These are phyloP conservation scores for Neurospora intermedia DNA, from an alignment of 495 filamentous ascomycete genomes.

Conservation along the genomic window DNA sequence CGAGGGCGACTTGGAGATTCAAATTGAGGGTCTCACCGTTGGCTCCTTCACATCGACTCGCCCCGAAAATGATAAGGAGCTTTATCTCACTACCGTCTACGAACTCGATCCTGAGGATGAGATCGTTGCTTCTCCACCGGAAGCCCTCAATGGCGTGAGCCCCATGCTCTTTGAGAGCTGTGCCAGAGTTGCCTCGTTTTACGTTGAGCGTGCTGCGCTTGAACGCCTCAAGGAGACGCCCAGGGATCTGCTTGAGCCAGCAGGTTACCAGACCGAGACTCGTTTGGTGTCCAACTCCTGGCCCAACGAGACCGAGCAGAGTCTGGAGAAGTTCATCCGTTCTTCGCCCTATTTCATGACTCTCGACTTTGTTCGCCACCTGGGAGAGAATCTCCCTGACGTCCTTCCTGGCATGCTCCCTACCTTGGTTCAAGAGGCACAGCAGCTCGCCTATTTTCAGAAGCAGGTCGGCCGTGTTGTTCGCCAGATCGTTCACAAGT, in stretches of 20 bases:
- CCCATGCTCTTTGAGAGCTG: slow-evolving; percentile 25
- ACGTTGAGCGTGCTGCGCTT: not conserved
- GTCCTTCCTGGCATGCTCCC: slow-evolving; percentile 15
- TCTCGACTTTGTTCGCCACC: slow-evolving; percentile 18
- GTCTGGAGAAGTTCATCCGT: slow-evolving; percentile 20
- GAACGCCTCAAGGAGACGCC: not conserved
- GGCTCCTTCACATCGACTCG: slow-evolving; percentile 24
- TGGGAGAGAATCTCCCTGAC: slow-evolving; percentile 17
- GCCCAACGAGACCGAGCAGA: slow-evolving; percentile 22
- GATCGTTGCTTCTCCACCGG: slow-evolving; percentile 13
- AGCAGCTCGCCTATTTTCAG: slow-evolving; percentile 20
- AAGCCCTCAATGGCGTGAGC: not conserved
- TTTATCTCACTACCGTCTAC: slow-evolving; percentile 30
- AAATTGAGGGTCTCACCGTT: slow-evolving; percentile 31
- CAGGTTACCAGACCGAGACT: not conserved
- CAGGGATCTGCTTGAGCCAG: not conserved
- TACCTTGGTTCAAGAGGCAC: slow-evolving; percentile 18
- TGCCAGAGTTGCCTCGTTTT: slow-evolving; percentile 26
- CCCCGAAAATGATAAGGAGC: slow-evolving; percentile 31
- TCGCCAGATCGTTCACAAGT: slow-evolving; percentile 31
- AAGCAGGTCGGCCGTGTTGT: slow-evolving; percentile 25
- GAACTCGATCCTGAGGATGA: slow-evolving; percentile 32
- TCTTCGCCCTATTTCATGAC: slow-evolving; percentile 20
- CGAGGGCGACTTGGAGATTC: slow-evolving; percentile 25
- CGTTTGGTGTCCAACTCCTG: slow-evolving; percentile 7